These are phyloP conservation scores for Fusarium oxysporum DNA, from an alignment of 2,329 filamentous ascomycete genomes.

Conservation along the genomic window DNA sequence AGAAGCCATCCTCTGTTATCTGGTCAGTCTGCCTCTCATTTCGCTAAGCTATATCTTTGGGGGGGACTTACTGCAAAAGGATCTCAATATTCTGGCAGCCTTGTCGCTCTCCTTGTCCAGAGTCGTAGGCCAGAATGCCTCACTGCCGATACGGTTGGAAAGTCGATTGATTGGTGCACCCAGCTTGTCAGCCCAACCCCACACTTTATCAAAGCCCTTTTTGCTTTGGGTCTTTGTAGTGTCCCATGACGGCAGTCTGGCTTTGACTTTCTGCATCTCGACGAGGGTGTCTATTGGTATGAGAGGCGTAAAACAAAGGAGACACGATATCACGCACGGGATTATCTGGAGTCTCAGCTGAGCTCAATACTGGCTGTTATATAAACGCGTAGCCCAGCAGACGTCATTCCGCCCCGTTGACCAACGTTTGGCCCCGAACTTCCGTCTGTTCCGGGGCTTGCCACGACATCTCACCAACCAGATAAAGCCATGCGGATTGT, in stretches of 20 bases:
- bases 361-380: not conserved
- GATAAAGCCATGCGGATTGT: conserved; percentile 1
- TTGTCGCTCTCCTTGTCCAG: conserved; percentile 92
- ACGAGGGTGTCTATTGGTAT: accelerated
- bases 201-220: conserved; percentile 80
- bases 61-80: conserved; percentile 79
- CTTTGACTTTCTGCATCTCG: conserved; percentile 51
- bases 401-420: conserved; percentile 15
- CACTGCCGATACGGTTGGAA: conserved; percentile 81
- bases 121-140: conserved; percentile 88
- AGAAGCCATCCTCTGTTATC: conserved; percentile 63
- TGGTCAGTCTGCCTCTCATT: not conserved
- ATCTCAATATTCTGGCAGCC: conserved; percentile 83
- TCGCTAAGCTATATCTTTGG: accelerated
- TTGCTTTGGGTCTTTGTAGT: conserved; percentile 67
- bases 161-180: conserved; percentile 82
- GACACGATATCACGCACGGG: not conserved
- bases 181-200: conserved; percentile 61
- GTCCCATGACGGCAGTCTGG: conserved; percentile 61
- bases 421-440: not conserved
- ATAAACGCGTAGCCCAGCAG: conserved; percentile 8
- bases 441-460: conserved; percentile 13
- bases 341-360: not conserved
- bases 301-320: accelerated
- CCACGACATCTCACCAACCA: conserved; percentile 2